Percentiles rank a stretch among this genome's conserved stretches.
These are phyloP conservation scores for Cardamine occulta DNA, from an alignment of 345 rosid genomes.

Conservation along the genomic window DNA sequence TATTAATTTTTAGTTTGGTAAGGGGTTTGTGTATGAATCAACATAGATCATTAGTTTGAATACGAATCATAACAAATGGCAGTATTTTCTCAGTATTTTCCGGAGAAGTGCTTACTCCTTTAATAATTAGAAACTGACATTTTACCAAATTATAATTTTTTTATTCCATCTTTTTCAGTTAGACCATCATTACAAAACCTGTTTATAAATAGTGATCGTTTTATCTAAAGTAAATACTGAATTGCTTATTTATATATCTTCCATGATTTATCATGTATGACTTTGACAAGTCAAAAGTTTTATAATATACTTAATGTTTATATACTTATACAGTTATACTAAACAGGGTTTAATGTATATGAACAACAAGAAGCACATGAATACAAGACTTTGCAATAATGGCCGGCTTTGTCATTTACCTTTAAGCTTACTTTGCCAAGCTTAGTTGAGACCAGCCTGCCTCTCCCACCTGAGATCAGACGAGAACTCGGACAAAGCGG, in stretches of 20 bases:
- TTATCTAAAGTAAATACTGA: neutral
- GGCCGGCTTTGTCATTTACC: neutral
- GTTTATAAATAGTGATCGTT: no score
- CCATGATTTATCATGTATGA: neutral
- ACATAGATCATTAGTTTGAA: no score
- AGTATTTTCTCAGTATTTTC: no score
- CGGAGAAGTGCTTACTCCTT: no score
- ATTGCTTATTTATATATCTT: neutral
- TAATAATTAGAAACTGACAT: no score
- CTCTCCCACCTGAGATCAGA: slow-evolving; percentile 82
- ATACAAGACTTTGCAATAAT: neutral
- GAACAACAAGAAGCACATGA: neutral
- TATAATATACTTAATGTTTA: neutral
- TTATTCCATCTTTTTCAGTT: neutral
- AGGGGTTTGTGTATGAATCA: no score
- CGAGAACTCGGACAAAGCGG: slow-evolving; percentile 72
- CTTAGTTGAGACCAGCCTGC: slow-evolving; percentile 50
- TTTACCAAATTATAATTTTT: no score
- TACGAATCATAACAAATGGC: no score
- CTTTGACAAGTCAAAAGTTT: neutral
- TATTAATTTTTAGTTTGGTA: no score
- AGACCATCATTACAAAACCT: neutral
- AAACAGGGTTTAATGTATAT: neutral
- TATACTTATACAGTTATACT: neutral
- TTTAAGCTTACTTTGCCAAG: slow-evolving; percentile 9